Percentiles rank a stretch among this genome's conserved stretches.
These are phyloP conservation scores for Alloteropsis semialata DNA, from an alignment of 176 grass and related monocot species.

Conservation along the genomic window DNA sequence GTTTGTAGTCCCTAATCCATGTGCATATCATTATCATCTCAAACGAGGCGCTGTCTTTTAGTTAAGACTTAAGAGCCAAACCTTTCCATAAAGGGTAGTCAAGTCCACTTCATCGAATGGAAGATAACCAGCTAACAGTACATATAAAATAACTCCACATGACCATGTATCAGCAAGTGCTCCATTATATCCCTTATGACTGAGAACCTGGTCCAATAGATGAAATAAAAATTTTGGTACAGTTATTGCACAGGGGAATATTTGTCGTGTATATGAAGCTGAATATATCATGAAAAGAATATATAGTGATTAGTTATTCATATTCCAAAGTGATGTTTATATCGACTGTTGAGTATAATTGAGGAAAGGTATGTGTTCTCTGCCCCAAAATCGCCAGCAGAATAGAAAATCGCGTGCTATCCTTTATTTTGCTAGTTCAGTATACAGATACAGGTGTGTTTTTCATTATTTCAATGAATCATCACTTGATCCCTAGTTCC, in stretches of 20 bases:
- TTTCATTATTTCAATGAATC: constrained; percentile 1
- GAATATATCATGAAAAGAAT: constrained; percentile 21
- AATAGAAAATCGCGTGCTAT: not conserved
- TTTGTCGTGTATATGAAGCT: constrained; percentile 2
- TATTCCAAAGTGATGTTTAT: not conserved
- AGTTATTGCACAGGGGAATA: not conserved
- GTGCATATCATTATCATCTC: not conserved
- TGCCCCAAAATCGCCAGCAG: not conserved
- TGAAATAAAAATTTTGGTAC: not conserved
- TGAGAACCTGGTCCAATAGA: constrained; percentile 63
- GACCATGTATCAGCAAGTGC: constrained; percentile 98
- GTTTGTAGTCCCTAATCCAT: not conserved
- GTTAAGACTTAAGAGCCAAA: constrained; percentile 37
- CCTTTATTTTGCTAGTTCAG: not conserved
- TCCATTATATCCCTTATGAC: constrained; percentile 97
- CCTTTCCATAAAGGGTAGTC: constrained; percentile 95
- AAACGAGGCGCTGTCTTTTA: not conserved
- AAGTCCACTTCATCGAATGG: constrained; percentile 98
- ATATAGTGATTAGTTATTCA: not conserved
- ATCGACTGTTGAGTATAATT: not conserved
- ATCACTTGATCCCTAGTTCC: not conserved
- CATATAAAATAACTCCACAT: constrained; percentile 96
- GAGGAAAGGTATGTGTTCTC: not conserved
- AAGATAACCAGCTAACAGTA: constrained; percentile 95
- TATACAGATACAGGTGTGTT: not conserved